Evolutionary conservation across 139 green algal genomes (phyloP), one percentile per base, ranked within the genome.

Genomic region (Choricystis sp.): DNA sequence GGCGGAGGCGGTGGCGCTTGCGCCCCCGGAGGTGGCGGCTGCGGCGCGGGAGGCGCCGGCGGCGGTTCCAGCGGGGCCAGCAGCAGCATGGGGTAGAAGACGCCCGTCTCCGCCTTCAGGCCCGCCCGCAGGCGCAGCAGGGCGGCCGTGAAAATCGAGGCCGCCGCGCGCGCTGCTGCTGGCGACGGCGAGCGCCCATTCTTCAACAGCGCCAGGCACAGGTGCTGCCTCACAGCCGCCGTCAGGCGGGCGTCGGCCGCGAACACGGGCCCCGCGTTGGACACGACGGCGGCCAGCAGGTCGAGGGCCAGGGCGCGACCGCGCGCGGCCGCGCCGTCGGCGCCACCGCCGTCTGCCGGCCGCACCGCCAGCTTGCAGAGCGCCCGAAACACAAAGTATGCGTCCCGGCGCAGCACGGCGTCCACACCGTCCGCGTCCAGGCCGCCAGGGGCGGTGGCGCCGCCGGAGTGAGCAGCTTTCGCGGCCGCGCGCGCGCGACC

Each of bases 71-170:
- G 79, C 52, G 85, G 77, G 30, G 88, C 88, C 56, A 99, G 79
- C 61, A 97, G 63, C 49, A 99, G 88, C 84, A 97, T 95, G 64
- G 93, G 92, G 72, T 94, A 95, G 76, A 99, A 99, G 20, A 96
- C 89, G 23, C 88, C 89, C 22, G 97, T 81, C 74, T 94, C 86
- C 2, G 85, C 86, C 76, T 99, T 99, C 26, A 99, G 73, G 4
- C 66, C 66, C 3, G 70, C 58, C 21, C 93, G 74, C 68, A 96
- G 98, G 29, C 80, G 79, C 61, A 61, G 59, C 52, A 96, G 71
- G 3, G 98, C 76, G 19, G 79, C 86, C 30, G 90, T 69, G 77
- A 99, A 97, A 72, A 99, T 97, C 74, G 81, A 90, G 68, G 78
- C 86, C 48, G 77, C 80, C 2, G 93, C 79, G 59, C 78, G 72